These are phyloP conservation scores for Cladosporium sp. DNA, from an alignment of 2,329 filamentous ascomycete genomes.

Conservation along the genomic window DNA sequence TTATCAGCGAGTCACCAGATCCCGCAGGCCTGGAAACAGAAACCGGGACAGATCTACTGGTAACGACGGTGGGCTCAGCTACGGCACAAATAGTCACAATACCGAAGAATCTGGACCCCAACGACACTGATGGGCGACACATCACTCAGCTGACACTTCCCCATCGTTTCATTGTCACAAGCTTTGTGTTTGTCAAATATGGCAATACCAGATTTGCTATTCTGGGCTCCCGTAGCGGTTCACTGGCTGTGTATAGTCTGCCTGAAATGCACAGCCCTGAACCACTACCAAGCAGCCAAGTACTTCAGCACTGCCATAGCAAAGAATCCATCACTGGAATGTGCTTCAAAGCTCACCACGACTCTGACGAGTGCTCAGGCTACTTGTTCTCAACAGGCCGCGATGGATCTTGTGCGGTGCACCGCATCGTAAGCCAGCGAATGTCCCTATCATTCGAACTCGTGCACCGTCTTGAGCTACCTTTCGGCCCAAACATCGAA, in stretches of 20 bases:
- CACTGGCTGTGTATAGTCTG: conserved; percentile 40
- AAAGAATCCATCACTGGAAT: conserved; percentile 68
- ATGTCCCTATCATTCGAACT: conserved; percentile 42
- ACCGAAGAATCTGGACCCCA: not conserved
- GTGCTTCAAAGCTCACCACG: conserved; percentile 23
- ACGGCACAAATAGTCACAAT: conserved; percentile 22
- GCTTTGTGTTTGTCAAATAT: conserved; percentile 31
- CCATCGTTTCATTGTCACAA: conserved; percentile 49
- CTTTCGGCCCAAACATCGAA: conserved; percentile 74
- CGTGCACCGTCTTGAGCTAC: conserved; percentile 64
- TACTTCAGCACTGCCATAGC: conserved; percentile 35
- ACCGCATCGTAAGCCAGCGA: conserved; percentile 26
- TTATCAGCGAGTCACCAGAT: conserved; percentile 16
- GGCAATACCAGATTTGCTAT: conserved; percentile 21
- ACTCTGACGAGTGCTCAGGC: conserved; percentile 20
- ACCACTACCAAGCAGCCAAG: not conserved
- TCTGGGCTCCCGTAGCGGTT: conserved; percentile 55
- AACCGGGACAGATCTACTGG: conserved; percentile 27
- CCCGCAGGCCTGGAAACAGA: too few relatives aligned
- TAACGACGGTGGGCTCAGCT: conserved; percentile 35
- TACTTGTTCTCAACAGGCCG: conserved; percentile 69
- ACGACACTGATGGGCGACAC: not conserved
- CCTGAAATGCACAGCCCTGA: not conserved
- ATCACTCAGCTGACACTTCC: conserved; percentile 23
- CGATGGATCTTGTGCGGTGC: conserved; percentile 72